Evolutionary conservation across 208 protist species (phyloP).

Genomic region (Entamoeba moshkovskii): DNA sequence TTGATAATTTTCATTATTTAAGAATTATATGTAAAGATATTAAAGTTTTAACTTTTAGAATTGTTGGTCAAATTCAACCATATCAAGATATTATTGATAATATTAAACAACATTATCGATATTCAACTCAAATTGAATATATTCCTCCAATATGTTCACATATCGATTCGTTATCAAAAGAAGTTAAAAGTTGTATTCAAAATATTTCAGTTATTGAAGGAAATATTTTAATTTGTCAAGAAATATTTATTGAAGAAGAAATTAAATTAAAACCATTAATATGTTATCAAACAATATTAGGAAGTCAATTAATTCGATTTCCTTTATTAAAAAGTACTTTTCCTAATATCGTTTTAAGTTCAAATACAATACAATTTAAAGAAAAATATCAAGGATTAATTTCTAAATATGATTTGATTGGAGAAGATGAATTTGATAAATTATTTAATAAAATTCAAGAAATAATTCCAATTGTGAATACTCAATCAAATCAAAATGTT

Average conservation of each 20-base stretch:
- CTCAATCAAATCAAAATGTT: neutral
- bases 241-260: too few species aligned
- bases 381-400: too few species aligned
- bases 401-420: neutral
- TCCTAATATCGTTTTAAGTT: neutral
- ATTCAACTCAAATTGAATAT: neutral
- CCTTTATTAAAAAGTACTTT: neutral
- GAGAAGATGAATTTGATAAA: neutral
- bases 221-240: too few species aligned
- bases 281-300: neutral
- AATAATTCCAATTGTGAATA: neutral
- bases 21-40: neutral
- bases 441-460: neutral
- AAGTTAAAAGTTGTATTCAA: neutral
- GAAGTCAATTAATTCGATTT: neutral
- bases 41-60: neutral
- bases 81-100: neutral
- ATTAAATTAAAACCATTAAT: too few species aligned
- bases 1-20: neutral
- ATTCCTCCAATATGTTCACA: neutral
- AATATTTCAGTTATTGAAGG: too few species aligned
- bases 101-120: too few species aligned
- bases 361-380: too few species aligned
- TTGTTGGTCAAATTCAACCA: neutral
- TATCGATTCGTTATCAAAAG: neutral